A percentile compares a stretch with the other conserved stretches of the same genome.
These are phyloP conservation scores for Pleurotus salmoneostramineus DNA, from an alignment of 768 basidiomycete genomes.

Conservation along the genomic window DNA sequence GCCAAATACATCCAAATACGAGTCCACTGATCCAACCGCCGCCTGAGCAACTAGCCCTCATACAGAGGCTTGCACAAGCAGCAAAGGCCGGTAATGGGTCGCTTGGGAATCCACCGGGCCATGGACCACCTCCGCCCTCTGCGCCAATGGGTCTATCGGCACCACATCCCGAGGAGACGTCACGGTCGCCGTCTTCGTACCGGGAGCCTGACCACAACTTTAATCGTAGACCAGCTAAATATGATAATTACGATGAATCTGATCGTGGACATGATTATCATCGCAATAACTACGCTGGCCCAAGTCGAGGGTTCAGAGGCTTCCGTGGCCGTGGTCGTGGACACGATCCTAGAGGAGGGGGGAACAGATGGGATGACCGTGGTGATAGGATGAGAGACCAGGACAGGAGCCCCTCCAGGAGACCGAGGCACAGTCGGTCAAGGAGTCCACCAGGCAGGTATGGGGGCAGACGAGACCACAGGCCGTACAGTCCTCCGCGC, in stretches of 20 bases:
- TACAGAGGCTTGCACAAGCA: conserved; percentile 74
- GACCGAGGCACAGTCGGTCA: conserved; percentile 62
- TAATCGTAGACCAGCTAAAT: conserved; percentile 35
- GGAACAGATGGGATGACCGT: conserved; percentile 58
- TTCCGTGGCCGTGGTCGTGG: conserved; percentile 50
- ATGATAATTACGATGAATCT: conserved; percentile 45
- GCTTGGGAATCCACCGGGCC: conserved; percentile 20
- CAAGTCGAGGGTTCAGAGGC: conserved; percentile 52
- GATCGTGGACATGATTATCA: conserved; percentile 40
- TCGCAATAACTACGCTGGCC: conserved; percentile 43
- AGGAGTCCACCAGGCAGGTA: conserved; percentile 68
- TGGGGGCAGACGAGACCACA: conserved; percentile 43
- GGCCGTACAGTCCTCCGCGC: conserved; percentile 58
- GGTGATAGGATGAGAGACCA: conserved; percentile 48
- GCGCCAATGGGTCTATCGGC: conserved; percentile 24
- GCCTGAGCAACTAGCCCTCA: conserved; percentile 58
- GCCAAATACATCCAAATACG: conserved; percentile 64
- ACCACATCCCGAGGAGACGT: conserved; percentile 20
- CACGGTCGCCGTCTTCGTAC: conserved; percentile 30
- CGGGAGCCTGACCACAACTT: conserved; percentile 39
- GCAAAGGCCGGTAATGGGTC: conserved; percentile 36
- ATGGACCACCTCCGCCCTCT: conserved; percentile 25
- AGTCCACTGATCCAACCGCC: conserved; percentile 26
- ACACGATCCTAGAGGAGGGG: conserved; percentile 30
- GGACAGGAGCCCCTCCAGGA: conserved; percentile 35